Evolutionary conservation across 2,329 filamentous ascomycete genomes (phyloP), one percentile per base, ranked within the genome.

Genomic region (Coniochaeta hoffmannii): DNA sequence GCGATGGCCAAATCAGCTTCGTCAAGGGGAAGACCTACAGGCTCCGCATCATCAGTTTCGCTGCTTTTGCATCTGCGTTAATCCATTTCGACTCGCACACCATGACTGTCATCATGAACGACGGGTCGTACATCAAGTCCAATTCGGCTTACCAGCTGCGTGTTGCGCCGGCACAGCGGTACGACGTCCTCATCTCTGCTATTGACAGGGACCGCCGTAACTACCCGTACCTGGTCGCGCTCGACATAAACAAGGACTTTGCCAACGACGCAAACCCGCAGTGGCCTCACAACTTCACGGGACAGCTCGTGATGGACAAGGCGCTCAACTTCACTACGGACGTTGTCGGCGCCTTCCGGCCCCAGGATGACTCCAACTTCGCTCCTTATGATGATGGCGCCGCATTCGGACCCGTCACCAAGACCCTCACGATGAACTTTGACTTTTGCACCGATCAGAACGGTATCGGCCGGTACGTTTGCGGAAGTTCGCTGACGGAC

Each of bases 301-400:
- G 74, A 4, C 68, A 74, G 56, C 66, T 79, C 6, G 66, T 77
- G 17, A 72, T 71, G 59, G 65, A 75, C 54, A 53, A 63, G 0
- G 59, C 59, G 15, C 62, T 65, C 30, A 58, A 68, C 15, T 64
- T 64, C 36, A 59, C 61, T 35, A 57, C 60, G 19, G 65, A 72
- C 4, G 63, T 67, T 4, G 68, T 76, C 17, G 50, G 65, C 15
- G 57, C 60, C 17, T 76, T 69, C 61, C 57, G 79, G 38, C 83
- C 85, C 1, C 79, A 80, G 56, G 84, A 90, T 62, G 87, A 90
- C 60, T 75, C 80, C 31, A 70, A 69, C 1, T 77, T 89, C 10
- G 71, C 79, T 17, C 81, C 86, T 0, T 69, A 77, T 44, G 81
- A 87, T 61, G 72, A 74, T 6, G 66, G 76, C 55, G 65, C 72